Base-by-base conservation (phyloP, 1,284 basidiomycete species). In the Trametes hirsuta region DNA sequence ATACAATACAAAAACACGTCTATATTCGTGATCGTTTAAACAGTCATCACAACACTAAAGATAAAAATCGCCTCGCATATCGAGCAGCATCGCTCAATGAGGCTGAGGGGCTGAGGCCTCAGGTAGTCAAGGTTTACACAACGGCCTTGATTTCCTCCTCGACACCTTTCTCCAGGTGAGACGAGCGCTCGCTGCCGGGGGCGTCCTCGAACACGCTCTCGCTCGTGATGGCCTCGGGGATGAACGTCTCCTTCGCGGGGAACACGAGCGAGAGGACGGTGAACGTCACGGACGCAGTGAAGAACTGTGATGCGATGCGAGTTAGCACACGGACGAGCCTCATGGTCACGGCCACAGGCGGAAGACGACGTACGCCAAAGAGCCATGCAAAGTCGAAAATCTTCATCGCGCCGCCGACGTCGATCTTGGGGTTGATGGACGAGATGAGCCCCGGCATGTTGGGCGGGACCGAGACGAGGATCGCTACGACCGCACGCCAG, bases 371-470 rank as follows among this genome's bases (percentile, higher is more conserved):
- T 73, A 90, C 88, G 36, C 89, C 88, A 58, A 85, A 88, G 9
- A 90, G 65, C 85, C 87, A 91, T 5, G 86, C 85, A 63, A 91
- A 79, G 66, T 88, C 82, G 68, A 86, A 91, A 10, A 90, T 68
- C 63, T 79, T 80, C 2, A 71, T 70, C 1, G 77, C 80, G 24
- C 82, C 77, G 18, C 85, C 86, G 14, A 88, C 81, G 0, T 75
- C 56, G 65, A 90, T 81, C 18, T 74, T 77, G 2, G 83, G 68
- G 66, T 87, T 87, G 72, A 93, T 88, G 59, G 82, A 83, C 61
- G 83, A 80, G 58, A 89, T 82, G 47, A 92, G 77, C 0, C 89
- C 89, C 0, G 90, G 90, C 37, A 92, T 70, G 60, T 81, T 85
- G 1, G 87, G 88, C 0, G 82, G 79, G 1, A 90, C 84, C 0